Conservation (phyloP, 371 early-diverging fungal species). For the Dinochytrium kinnereticum region DNA sequence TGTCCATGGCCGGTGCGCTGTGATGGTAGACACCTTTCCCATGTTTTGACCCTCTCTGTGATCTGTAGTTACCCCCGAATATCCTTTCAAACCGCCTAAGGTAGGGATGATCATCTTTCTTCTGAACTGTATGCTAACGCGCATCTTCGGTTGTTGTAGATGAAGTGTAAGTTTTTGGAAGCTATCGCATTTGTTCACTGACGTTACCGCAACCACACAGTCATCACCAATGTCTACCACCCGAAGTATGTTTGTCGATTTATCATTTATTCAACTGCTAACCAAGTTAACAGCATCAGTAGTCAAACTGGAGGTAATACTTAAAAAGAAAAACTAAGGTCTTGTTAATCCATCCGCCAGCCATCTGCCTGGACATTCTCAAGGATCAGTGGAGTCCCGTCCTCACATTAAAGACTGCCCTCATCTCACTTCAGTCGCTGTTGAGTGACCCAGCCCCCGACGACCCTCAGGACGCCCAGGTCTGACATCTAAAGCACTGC, state of each 20-base stretch:
- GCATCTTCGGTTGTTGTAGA: conserved; percentile 16
- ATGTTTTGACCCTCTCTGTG: not conserved
- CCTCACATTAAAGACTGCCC: conserved; percentile 52
- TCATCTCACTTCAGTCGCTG: conserved; percentile 55
- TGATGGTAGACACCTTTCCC: not conserved
- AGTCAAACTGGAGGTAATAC: conserved; percentile 51
- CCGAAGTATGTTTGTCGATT: conserved; percentile 41
- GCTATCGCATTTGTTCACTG: not conserved
- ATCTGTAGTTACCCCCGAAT: conserved; percentile 38
- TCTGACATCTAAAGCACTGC: not conserved
- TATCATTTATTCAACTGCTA: not conserved
- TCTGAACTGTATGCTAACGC: not conserved
- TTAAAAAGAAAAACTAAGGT: not conserved
- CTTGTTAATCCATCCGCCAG: conserved; percentile 15
- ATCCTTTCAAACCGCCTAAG: conserved; percentile 53
- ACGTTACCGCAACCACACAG: conserved; percentile 10
- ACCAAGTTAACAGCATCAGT: conserved; percentile 34
- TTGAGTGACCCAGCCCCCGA: conserved; percentile 54
- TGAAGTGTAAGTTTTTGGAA: conserved; percentile 33
- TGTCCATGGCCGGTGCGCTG: too few relatives aligned
- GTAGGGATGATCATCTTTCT: conserved; percentile 22
- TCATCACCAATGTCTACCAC: conserved; percentile 50
- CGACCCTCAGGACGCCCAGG: conserved; percentile 56
- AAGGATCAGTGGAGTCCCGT: conserved; percentile 59
- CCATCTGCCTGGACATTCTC: conserved; percentile 57